Conservation (phyloP, 441 rosid species). For the Dalechampia spathulata region DNA sequence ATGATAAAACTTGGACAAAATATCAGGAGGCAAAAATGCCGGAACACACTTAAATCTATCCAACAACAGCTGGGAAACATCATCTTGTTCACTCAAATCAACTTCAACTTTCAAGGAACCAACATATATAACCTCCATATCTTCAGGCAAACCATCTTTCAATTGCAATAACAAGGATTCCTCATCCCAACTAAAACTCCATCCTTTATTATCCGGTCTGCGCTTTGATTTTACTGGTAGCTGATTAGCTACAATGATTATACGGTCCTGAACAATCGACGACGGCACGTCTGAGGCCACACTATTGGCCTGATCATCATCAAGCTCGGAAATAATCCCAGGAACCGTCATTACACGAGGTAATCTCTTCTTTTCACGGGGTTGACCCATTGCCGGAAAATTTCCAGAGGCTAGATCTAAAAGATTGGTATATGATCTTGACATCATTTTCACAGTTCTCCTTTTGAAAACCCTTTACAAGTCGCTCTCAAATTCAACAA, state of each 20-base stretch:
- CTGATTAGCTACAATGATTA: constrained; percentile 65
- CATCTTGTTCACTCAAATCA: constrained; percentile 58
- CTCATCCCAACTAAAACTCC: constrained; percentile 81
- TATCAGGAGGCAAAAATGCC: constrained; percentile 62
- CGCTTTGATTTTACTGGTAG: constrained; percentile 74
- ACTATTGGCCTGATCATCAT: constrained; percentile 70
- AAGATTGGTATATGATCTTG: constrained; percentile 70
- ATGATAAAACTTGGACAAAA: constrained; percentile 59
- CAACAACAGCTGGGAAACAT: constrained; percentile 61
- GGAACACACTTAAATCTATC: constrained; percentile 74
- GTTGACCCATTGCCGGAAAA: constrained; percentile 47
- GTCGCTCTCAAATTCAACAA: no score
- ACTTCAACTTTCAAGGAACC: constrained; percentile 60
- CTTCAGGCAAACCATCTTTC: constrained; percentile 73
- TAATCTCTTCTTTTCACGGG: constrained; percentile 55
- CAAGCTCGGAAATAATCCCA: constrained; percentile 71
- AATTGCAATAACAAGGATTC: constrained; percentile 55
- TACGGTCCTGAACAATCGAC: constrained; percentile 51
- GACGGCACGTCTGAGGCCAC: constrained; percentile 61
- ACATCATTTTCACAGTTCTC: constrained; percentile 48
- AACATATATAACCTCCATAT: constrained; percentile 74
- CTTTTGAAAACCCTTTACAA: constrained; percentile 14
- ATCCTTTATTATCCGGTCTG: constrained; percentile 70
- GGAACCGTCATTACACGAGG: constrained; percentile 76
- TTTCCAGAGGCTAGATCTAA: constrained; percentile 86